Base-by-base conservation (phyloP, 768 basidiomycete genomes). In the Hygrophorus pudorinus region DNA sequence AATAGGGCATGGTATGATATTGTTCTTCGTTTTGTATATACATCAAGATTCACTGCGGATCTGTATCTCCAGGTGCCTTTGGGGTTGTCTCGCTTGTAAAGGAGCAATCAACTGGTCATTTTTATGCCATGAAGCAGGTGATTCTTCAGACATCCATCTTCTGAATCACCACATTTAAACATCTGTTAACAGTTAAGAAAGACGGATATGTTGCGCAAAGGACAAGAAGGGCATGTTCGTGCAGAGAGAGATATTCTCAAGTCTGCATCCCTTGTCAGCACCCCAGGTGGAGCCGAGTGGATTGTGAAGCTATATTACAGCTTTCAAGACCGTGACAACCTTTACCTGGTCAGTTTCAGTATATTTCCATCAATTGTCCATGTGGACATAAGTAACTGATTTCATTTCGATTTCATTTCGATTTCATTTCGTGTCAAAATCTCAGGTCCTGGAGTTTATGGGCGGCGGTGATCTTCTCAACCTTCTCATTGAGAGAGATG, bases 41-140 rank as follows among this genome's bases (percentile, higher is more conserved):
- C n/a, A 2, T 6, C 13, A 14, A 24, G 24, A 28, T 45, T 41
- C 34, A 61, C 55, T 49, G 46, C 58, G 42, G 41, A 53, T 58
- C 56, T 51, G 51, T 54, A 51, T 53, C 44, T 48, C 48, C 62
- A 84, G 90, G 90, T 53, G 93, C 93, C 8, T 97, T 99, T 64
- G 94, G 93, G 1, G 93, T 97, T 36, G 94, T 99, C 13, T 86
- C 83, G 8, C 77, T 99, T 40, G 94, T 96, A 31, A 79, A 72
- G 61, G 91, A 97, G 64, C 76, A 75, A 54, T 70, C 76, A 18
- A 77, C 80, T 3, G 86, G 88, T 13, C 76, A 79, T 48, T 68
- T 97, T 37, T 97, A 81, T 57, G 92, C 92, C 43, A 97, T 99
- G 89, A 99, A 97, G 63, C 87, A 97, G 82, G 86, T 88, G 58